Evolutionary conservation across 306 rosid species (phyloP).

Genomic region (Crataegus laevigata): DNA sequence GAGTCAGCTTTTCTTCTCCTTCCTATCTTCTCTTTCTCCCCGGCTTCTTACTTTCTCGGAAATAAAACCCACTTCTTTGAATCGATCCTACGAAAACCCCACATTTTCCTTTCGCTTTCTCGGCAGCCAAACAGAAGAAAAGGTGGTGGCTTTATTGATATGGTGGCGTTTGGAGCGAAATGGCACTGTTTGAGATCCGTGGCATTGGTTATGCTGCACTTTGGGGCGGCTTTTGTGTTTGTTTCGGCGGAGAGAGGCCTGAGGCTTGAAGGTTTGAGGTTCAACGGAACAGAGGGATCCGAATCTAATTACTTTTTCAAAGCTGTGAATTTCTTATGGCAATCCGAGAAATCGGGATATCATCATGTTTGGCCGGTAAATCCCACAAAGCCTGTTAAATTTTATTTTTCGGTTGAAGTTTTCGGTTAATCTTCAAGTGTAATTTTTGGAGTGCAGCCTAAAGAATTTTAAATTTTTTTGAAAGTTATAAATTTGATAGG

Average conservation of each 20-base stretch:
- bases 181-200: slow-evolving; percentile 38
- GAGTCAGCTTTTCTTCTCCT: neutral
- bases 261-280: slow-evolving; percentile 28
- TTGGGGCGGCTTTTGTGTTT: slow-evolving; percentile 29
- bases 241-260: slow-evolving; percentile 56
- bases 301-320: slow-evolving; percentile 24
- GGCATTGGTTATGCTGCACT: slow-evolving; percentile 29
- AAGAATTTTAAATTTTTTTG: no score
- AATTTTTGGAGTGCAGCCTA: no score
- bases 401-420: neutral
- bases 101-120: neutral
- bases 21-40: neutral
- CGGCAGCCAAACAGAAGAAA: neutral
- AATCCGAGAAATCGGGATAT: slow-evolving; percentile 44
- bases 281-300: slow-evolving; percentile 21
- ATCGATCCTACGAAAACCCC: neutral
- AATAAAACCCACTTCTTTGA: neutral
- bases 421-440: neutral
- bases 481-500: no score
- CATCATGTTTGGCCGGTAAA: slow-evolving; percentile 83
- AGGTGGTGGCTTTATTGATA: neutral
- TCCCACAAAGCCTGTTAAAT: neutral
- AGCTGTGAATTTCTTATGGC: slow-evolving; percentile 73
- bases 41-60: neutral
- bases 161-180: slow-evolving; percentile 29